A percentile compares a stretch with the other conserved stretches of the same genome.
phyloP scores from a whole-genome alignment of 768 basidiomycete species.

The Phaffia australis region DNA sequence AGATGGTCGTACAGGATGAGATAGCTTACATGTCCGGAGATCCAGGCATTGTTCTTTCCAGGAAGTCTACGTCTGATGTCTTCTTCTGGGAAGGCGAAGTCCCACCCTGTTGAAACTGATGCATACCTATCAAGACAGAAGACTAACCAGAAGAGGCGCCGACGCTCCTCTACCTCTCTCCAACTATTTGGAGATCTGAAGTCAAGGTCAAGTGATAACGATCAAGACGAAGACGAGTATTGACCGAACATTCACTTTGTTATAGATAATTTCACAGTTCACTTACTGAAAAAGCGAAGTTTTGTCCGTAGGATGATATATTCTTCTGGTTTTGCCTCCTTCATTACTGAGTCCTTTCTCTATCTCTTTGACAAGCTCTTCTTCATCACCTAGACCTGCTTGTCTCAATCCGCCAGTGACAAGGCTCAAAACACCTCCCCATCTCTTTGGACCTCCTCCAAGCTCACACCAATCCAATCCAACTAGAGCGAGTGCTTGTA shows the following conservation, averaged over 20 bases:
- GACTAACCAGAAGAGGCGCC: constrained; percentile 38
- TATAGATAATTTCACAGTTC: constrained; percentile 30
- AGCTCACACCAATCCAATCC: constrained; percentile 38
- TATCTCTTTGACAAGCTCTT: constrained; percentile 7
- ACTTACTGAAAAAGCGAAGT: not conserved
- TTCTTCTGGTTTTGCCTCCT: not conserved
- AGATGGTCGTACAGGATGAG: not conserved
- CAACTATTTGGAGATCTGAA: constrained; percentile 34
- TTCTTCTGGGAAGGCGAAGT: constrained; percentile 33
- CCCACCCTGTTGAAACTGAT: constrained; percentile 37
- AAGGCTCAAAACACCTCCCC: constrained; percentile 36
- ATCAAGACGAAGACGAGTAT: too few species aligned
- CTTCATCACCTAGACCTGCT: constrained; percentile 31
- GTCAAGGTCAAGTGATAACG: too few species aligned
- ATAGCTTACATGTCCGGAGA: constrained; percentile 4
- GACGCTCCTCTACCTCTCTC: constrained; percentile 36
- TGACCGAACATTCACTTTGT: too few species aligned
- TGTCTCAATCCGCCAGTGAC: constrained; percentile 37
- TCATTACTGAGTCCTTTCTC: not conserved
- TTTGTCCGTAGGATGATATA: not conserved
- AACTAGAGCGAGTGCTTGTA: constrained; percentile 37
- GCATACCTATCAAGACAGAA: constrained; percentile 38
- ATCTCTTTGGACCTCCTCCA: constrained; percentile 36
- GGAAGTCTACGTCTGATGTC: constrained; percentile 36
- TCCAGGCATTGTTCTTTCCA: constrained; percentile 28